A percentile compares a stretch with the other conserved stretches of the same genome.
phyloP scores from a whole-genome alignment of 345 rosid species.

The Citrus sp. region DNA sequence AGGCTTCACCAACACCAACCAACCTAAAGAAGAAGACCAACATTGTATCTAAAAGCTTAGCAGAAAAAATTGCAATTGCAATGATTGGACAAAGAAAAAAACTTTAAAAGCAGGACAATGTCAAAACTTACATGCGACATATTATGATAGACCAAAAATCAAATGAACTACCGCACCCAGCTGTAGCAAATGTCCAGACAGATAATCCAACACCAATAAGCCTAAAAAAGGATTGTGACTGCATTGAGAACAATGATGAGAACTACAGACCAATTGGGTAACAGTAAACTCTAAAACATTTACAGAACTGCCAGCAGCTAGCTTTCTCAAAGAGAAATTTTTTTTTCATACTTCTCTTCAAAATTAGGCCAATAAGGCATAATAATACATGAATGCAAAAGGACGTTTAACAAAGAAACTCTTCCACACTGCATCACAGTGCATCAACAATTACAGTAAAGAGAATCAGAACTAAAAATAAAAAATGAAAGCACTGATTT shows the following conservation, averaged over 20 bases:
- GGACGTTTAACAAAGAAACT: neutral
- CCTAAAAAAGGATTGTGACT: conserved; percentile 83
- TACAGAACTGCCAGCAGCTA: neutral
- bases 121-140: conserved; percentile 69
- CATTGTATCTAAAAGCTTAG: neutral
- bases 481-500: neutral
- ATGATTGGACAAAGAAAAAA: neutral
- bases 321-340: neutral
- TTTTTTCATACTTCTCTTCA: neutral
- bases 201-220: conserved; percentile 87
- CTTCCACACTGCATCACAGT: neutral
- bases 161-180: conserved; percentile 76
- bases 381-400: neutral
- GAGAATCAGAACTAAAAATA: neutral
- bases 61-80: conserved; percentile 1
- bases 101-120: neutral
- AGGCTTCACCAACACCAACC: conserved; percentile 99
- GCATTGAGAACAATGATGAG: conserved; percentile 23
- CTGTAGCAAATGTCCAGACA: conserved; percentile 83
- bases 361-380: neutral
- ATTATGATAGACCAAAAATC: conserved; percentile 79
- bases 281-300: neutral
- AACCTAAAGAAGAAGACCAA: conserved; percentile 44
- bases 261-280: neutral
- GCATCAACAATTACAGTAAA: neutral